Conservation (phyloP, 1,284 basidiomycete genomes). For the Puccinia brachypodii region DNA sequence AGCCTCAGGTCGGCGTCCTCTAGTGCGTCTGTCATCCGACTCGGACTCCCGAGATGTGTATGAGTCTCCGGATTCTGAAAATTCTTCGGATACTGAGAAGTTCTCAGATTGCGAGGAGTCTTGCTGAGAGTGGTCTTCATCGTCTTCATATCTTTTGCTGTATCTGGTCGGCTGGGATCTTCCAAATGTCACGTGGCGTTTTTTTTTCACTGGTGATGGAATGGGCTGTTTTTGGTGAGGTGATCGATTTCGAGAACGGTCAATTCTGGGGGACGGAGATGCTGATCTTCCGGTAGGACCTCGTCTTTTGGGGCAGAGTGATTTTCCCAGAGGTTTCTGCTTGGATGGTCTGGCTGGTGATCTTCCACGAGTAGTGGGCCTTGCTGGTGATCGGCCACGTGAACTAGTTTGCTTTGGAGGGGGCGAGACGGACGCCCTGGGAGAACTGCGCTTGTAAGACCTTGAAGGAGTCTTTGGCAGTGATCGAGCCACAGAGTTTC, state of each 20-base stretch:
- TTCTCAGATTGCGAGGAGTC: neutral
- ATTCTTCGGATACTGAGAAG: neutral
- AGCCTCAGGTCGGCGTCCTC: neutral
- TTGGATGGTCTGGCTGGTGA: neutral
- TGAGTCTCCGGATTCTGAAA: neutral
- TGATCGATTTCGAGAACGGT: neutral
- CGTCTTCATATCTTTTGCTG: neutral
- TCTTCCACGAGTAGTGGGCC: neutral
- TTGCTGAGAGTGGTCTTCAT: neutral
- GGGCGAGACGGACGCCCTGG: conserved; percentile 11
- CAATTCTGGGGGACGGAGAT: neutral
- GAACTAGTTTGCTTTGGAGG: neutral
- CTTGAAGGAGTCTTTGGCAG: neutral
- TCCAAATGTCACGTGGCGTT: neutral
- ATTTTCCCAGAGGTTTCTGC: neutral
- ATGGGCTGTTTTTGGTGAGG: neutral
- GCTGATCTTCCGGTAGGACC: neutral
- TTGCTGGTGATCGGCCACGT: neutral
- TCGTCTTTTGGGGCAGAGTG: neutral
- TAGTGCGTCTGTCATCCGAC: neutral
- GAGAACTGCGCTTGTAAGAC: neutral
- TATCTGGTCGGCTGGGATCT: conserved; percentile 10
- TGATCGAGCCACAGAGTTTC: neutral
- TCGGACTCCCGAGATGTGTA: neutral
- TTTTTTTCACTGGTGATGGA: neutral